phyloP scores from a whole-genome alignment of 2,329 filamentous ascomycete species.

The Cladosporium sp. region DNA sequence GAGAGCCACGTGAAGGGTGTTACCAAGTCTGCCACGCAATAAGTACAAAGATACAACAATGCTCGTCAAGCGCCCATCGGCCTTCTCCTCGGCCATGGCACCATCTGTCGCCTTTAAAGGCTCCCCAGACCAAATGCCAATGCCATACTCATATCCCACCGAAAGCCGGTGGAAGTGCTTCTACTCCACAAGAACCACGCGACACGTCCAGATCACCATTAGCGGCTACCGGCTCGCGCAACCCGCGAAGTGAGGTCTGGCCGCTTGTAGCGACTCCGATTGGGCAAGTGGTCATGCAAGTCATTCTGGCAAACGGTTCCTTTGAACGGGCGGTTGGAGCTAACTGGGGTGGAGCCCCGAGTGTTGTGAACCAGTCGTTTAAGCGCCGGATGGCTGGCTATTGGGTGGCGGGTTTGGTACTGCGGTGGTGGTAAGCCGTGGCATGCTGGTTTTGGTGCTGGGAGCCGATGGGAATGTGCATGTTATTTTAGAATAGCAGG shows the following conservation, averaged over 20 bases:
- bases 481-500: background rate
- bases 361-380: constrained; percentile 12
- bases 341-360: constrained; percentile 11
- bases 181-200: background rate
- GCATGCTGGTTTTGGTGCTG: background rate
- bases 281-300: constrained; percentile 17
- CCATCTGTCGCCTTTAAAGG: background rate
- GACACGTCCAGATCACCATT: constrained; percentile 4
- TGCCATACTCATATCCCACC: background rate
- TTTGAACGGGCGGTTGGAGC: constrained; percentile 13
- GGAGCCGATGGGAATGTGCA: background rate
- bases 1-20: background rate
- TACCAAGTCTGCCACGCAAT: background rate
- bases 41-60: background rate
- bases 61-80: background rate
- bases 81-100: background rate
- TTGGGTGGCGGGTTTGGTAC: background rate
- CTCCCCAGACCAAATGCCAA: background rate
- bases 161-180: background rate
- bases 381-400: constrained; percentile 8
- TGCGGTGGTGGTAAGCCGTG: background rate
- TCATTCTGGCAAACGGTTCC: constrained; percentile 13
- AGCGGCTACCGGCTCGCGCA: constrained; percentile 12
- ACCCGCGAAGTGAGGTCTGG: background rate
- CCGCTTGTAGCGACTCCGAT: background rate